These are phyloP conservation scores for Naematelia encephala DNA, from an alignment of 768 basidiomycete genomes.

Conservation along the genomic window DNA sequence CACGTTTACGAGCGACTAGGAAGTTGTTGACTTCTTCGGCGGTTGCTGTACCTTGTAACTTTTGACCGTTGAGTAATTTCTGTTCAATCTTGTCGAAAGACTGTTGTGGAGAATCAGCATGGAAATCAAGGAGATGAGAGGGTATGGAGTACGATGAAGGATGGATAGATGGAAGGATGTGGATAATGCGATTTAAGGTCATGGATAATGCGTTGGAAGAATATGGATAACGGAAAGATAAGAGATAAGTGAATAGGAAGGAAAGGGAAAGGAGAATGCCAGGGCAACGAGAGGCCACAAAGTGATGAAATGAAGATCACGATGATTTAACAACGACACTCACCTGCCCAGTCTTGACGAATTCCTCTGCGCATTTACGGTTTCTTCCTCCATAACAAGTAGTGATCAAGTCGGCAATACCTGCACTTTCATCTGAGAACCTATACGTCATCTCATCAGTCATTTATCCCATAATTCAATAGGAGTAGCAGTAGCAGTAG, in stretches of 20 bases:
- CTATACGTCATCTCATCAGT: constrained; percentile 8
- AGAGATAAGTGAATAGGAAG: no score
- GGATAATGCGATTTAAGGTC: no score
- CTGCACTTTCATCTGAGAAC: constrained; percentile 49
- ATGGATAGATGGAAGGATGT: no score
- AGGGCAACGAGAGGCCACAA: no score
- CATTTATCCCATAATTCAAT: not conserved
- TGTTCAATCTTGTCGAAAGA: constrained; percentile 53
- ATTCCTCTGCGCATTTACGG: constrained; percentile 53
- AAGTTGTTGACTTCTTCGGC: constrained; percentile 54
- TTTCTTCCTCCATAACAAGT: constrained; percentile 50
- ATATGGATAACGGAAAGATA: no score
- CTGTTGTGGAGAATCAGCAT: constrained; percentile 19
- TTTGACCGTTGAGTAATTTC: constrained; percentile 54
- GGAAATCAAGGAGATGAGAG: no score
- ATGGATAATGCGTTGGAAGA: no score
- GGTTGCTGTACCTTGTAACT: constrained; percentile 54
- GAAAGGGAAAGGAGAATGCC: no score
- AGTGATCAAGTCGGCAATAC: constrained; percentile 56
- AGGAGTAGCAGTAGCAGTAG: no score
- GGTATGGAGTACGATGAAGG: no score
- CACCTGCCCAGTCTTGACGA: constrained; percentile 48
- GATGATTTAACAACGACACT: no score
- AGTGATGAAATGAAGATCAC: no score
- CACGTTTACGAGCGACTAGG: constrained; percentile 50